Evolutionary conservation across 164 flowering plant genomes (phyloP).

Genomic region (Umbilicus rupestris): DNA sequence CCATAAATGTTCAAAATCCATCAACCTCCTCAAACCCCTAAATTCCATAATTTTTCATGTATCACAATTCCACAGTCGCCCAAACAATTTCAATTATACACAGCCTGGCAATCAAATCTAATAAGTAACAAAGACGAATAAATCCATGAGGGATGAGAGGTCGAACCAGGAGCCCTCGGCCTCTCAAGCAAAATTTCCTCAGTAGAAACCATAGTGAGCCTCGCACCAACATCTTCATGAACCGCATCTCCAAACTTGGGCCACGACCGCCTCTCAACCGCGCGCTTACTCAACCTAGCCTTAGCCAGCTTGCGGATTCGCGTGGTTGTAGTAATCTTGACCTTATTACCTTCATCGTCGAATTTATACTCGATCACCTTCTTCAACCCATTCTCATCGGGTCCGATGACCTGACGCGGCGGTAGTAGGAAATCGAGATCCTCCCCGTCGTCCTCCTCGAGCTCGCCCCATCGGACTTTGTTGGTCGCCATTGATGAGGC

Average conservation of each 20-base stretch:
- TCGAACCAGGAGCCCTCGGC: slow-evolving; percentile 67
- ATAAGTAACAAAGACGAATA: not conserved
- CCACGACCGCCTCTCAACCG: slow-evolving; percentile 76
- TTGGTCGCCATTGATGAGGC: slow-evolving; percentile 6
- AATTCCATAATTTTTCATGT: no score
- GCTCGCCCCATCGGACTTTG: slow-evolving; percentile 52
- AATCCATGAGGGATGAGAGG: not conserved
- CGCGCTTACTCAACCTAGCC: slow-evolving; percentile 64
- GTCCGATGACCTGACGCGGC: slow-evolving; percentile 60
- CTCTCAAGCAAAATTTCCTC: slow-evolving; percentile 79
- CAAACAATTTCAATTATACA: no score
- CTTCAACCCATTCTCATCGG: slow-evolving; percentile 73
- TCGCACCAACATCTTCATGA: slow-evolving; percentile 46
- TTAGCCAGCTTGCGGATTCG: slow-evolving; percentile 62
- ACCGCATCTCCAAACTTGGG: slow-evolving; percentile 78
- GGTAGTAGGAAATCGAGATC: slow-evolving; percentile 68
- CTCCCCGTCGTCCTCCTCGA: slow-evolving; percentile 73
- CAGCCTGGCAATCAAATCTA: not conserved
- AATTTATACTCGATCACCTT: slow-evolving; percentile 67
- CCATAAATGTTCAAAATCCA: no score
- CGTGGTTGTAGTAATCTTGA: slow-evolving; percentile 68
- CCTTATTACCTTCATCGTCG: slow-evolving; percentile 63
- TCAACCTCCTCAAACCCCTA: no score
- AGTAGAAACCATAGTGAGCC: slow-evolving; percentile 80
- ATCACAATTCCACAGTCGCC: no score